Evolutionary conservation across 768 basidiomycete species (phyloP), one percentile per base, ranked within the genome.

Genomic region (Rhodotorula graminis): DNA sequence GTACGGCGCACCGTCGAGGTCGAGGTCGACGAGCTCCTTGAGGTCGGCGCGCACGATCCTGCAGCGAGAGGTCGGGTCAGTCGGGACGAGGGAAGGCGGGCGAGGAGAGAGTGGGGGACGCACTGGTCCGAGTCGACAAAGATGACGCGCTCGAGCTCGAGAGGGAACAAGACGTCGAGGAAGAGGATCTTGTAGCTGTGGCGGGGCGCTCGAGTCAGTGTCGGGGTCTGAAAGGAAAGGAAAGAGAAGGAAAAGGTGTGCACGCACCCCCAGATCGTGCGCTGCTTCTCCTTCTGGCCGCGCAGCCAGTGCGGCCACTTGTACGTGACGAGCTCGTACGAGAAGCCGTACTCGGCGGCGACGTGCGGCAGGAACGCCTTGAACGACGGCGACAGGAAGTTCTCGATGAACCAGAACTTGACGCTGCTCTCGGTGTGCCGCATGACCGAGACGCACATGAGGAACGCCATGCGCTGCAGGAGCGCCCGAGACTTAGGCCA

Each of bases 341-440:
- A 87, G 85, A 98, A 99, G 53, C 87, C 87, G 78, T 98, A 98
- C 74, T 89, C 90, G 46, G 27, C 44, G 27, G 75, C 75, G 60
- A 76, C 65, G 33, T 76, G 69, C 21, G 75, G 75, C 23, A 76
- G 68, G 70, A 47, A 60, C 8, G 15, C 83, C 87, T 77, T 76
- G 86, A 99, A 99, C 0, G 93, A 90, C 1, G 95, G 96, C 0
- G 95, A 98, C 23, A 98, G 85, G 86, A 99, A 99, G 82, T 99
- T 98, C 80, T 96, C 91, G 74, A 99, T 98, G 82, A 98, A 98
- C 96, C 96, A 98, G 83, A 98, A 99, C 81, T 99, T 99, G 81
- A 99, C 94, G 40, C 88, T 90, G 78, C 89, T 90, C 29, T 93
- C 88, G 27, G 96, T 98, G 79, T 98, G 95, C 53, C 89, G 88